A percentile compares a stretch with the other conserved stretches of the same genome.
phyloP scores from a whole-genome alignment of 345 rosid species.

The Barbarea vulgaris region DNA sequence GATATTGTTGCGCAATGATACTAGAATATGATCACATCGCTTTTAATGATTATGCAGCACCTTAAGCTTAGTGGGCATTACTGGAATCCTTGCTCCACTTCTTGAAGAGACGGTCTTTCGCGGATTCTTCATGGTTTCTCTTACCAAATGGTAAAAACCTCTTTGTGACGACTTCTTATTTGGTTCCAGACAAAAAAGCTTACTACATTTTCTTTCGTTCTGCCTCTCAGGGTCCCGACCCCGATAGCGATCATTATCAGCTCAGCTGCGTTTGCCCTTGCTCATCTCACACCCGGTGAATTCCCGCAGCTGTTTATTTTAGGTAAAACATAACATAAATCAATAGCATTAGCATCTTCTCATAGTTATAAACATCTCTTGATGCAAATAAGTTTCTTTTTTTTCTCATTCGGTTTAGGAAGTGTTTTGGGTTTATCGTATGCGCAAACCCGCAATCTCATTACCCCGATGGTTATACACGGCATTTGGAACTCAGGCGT shows the following conservation, averaged over 20 bases:
- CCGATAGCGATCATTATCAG: slow-evolving; percentile 78
- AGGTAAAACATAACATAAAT: slow-evolving; percentile 48
- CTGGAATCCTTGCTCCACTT: slow-evolving; percentile 90
- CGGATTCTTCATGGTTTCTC: slow-evolving; percentile 89
- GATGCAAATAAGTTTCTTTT: not conserved
- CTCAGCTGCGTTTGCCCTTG: slow-evolving; percentile 90
- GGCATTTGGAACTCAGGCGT: slow-evolving; percentile 92
- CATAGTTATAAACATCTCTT: slow-evolving; percentile 4
- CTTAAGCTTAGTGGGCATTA: slow-evolving; percentile 81
- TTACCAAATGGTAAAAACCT: slow-evolving; percentile 77
- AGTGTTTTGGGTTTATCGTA: slow-evolving; percentile 75
- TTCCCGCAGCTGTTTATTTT: slow-evolving; percentile 86
- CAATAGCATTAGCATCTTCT: not conserved
- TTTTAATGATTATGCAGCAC: slow-evolving; percentile 54
- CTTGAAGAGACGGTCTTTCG: slow-evolving; percentile 96
- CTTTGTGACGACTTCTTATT: slow-evolving; percentile 11
- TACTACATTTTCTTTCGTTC: not conserved
- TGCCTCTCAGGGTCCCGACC: slow-evolving; percentile 70
- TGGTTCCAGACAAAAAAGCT: not conserved
- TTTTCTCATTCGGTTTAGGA: slow-evolving; percentile 45
- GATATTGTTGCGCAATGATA: not conserved
- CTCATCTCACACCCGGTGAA: slow-evolving; percentile 90
- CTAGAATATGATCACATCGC: not conserved
- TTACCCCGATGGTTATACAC: slow-evolving; percentile 78
- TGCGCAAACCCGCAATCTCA: slow-evolving; percentile 88